phyloP scores from a whole-genome alignment of 805 yeast genomes.

The Pichia pseudocactophila region DNA sequence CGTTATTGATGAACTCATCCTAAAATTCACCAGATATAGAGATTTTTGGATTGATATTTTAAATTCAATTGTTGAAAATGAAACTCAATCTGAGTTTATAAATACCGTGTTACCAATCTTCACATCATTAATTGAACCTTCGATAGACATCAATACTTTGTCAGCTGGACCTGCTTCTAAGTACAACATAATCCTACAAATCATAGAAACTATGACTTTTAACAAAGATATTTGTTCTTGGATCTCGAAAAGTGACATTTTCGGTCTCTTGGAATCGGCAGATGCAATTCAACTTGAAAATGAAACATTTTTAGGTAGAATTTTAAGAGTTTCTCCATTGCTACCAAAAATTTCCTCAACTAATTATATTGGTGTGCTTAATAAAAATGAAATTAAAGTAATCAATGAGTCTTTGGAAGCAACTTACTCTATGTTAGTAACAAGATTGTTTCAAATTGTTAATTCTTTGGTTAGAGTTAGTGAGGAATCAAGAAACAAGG shows the following conservation, averaged over 20 bases:
- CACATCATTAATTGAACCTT: constrained; percentile 28
- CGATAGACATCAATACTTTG: constrained; percentile 25
- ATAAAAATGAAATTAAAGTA: constrained; percentile 37
- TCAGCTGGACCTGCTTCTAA: constrained; percentile 22
- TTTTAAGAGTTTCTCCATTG: constrained; percentile 68
- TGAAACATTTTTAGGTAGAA: constrained; percentile 66
- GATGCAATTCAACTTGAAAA: constrained; percentile 46
- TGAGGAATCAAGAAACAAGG: constrained; percentile 47
- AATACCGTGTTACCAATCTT: constrained; percentile 41
- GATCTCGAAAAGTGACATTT: constrained; percentile 49
- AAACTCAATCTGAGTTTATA: constrained; percentile 49
- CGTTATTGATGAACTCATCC: constrained; percentile 21
- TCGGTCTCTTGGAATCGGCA: constrained; percentile 38
- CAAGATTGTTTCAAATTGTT: constrained; percentile 58
- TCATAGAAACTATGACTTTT: constrained; percentile 48
- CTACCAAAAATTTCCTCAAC: constrained; percentile 39
- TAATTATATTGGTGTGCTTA: constrained; percentile 32
- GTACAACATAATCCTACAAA: constrained; percentile 44
- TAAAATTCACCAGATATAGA: constrained; percentile 26
- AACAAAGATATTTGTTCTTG: constrained; percentile 54
- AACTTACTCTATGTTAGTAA: constrained; percentile 51
- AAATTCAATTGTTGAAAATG: constrained; percentile 56
- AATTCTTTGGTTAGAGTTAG: constrained; percentile 74
- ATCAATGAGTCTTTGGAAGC: constrained; percentile 53
- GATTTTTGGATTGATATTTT: constrained; percentile 47